Base-by-base conservation (phyloP, 106 monocot genomes). In the Ottelia alismoides region DNA sequence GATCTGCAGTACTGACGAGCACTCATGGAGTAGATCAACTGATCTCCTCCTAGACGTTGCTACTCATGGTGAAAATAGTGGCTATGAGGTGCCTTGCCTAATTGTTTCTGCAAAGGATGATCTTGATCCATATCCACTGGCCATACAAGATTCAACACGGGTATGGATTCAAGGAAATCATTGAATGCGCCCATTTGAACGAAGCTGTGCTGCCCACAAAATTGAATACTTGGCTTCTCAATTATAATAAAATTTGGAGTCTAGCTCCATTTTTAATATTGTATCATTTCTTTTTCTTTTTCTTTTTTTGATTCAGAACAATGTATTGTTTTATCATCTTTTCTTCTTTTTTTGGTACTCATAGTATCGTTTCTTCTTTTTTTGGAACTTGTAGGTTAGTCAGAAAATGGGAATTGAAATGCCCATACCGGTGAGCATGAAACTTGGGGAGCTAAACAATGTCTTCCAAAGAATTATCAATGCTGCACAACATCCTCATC, bases 341-440 rank as follows among this genome's bases (percentile, higher is more conserved):
- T n/a, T n/a, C n/a, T n/a, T n/a, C n/a, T n/a, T n/a, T n/a, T n/a
- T n/a, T n/a, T n/a, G n/a, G n/a, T n/a, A n/a, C n/a, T n/a, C n/a
- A n/a, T n/a, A n/a, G n/a, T n/a, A n/a, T n/a, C n/a, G n/a, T n/a
- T n/a, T n/a, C n/a, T n/a, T n/a, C n/a, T n/a, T n/a, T n/a, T n/a
- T n/a, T n/a, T n/a, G n/a, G n/a, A n/a, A 22, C 20, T 49, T 70
- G 54, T 70, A 88, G 87, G 72, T 82, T 54, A 73, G 87, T 53
- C 87, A 88, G 40, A 72, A 73, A 47, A 78, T 88, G 87, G 87
- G 87, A 44, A 88, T 88, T 22, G 87, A 82, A 60, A 73, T 72
- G 10, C 87, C 87, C 11, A 79, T 82, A 49, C 78, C 78, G 12
- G 56, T 79, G 49, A 88, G 87, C 46, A 54, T 78, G 70, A 88